Evolutionary conservation across 2,329 filamentous ascomycete species (phyloP), one percentile per base, ranked within the genome.

Genomic region (Botrytis fabae): DNA sequence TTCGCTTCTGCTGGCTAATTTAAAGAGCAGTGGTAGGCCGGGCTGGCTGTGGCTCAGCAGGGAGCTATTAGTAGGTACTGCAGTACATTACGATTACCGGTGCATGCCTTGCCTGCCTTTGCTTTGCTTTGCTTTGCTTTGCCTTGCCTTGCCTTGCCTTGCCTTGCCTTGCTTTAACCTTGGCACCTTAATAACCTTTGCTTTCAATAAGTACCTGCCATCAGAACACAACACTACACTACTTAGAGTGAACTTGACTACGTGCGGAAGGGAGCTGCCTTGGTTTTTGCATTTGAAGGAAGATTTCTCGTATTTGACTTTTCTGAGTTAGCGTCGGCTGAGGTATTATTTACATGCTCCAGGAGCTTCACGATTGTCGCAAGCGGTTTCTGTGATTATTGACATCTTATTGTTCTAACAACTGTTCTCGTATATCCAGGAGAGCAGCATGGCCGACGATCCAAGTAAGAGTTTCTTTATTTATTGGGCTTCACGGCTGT

Each of bases 381-480:
- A 42, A 40, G 38, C 40, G 51, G 25, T 40, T 44, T 44, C 5
- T 25, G 40, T 28, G 40, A 60, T 70, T 61, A 28, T 66, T 25
- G 16, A 63, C 65, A 20, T 44, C 46, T 42, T 28, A 28, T 54
- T 20, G 35, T 44, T n/a, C 12, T 22, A 25, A 59, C 25, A 16
- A 54, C 35, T 9, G 12, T 16, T 40, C 28, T 16, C 25, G 28
- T 38, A 48, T 54, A 48, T 32, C 35, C 48, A 48, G 46, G 38
- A 66, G 54, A 66, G 70, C 75, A 76, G 75, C 73, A 81, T 81
- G 79, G 79, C 78, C 20, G 79, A 80, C 75, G 79, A 81, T 72
- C 78, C 77, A 77, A 77, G 79, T 81, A 77, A 80, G 79, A 77
- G 74, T 71, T 81, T 38, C 82, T 85, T 81, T 97, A 82, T 95